Conservation (phyloP, 345 rosid species). For the Excoecaria agallocha region DNA sequence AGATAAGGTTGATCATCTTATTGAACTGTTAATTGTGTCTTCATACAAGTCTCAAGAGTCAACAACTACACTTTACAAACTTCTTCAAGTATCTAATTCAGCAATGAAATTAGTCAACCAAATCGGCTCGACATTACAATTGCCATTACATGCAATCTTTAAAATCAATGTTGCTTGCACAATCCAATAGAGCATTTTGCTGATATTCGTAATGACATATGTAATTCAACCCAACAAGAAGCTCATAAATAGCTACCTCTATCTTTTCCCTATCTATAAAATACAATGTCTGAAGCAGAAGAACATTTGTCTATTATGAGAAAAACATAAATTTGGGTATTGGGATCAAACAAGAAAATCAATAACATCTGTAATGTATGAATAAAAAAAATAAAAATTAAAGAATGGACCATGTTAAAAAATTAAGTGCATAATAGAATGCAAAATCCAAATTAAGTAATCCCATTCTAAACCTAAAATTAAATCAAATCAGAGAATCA, state of each 20-base stretch:
- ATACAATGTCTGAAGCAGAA: slow-evolving; percentile 79
- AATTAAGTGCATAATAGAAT: too few species aligned
- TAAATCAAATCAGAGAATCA: slow-evolving; percentile 3
- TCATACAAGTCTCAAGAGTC: slow-evolving; percentile 22
- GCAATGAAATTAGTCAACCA: slow-evolving; percentile 28
- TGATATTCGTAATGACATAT: slow-evolving; percentile 91
- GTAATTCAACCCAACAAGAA: slow-evolving; percentile 88
- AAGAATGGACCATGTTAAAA: too few species aligned
- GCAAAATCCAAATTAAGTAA: background rate
- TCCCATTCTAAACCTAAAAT: background rate
- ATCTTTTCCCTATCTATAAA: slow-evolving; percentile 87
- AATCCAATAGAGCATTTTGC: slow-evolving; percentile 79
- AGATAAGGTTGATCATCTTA: too few species aligned
- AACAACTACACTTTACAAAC: slow-evolving; percentile 26
- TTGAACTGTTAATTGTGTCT: too few species aligned
- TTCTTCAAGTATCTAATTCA: too few species aligned
- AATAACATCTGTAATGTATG: too few species aligned
- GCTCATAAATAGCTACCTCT: slow-evolving; percentile 73
- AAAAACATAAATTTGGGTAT: too few species aligned
- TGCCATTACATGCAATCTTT: slow-evolving; percentile 95
- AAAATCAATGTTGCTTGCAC: slow-evolving; percentile 91
- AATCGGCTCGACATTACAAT: slow-evolving; percentile 50
- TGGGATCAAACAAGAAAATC: too few species aligned
- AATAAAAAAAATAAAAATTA: too few species aligned
- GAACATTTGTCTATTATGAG: slow-evolving; percentile 71